Percentiles rank a stretch among this genome's conserved stretches.
Evolutionary conservation across 2,329 filamentous ascomycete genomes (phyloP).

Genomic region (Daldinia eschscholtzii): DNA sequence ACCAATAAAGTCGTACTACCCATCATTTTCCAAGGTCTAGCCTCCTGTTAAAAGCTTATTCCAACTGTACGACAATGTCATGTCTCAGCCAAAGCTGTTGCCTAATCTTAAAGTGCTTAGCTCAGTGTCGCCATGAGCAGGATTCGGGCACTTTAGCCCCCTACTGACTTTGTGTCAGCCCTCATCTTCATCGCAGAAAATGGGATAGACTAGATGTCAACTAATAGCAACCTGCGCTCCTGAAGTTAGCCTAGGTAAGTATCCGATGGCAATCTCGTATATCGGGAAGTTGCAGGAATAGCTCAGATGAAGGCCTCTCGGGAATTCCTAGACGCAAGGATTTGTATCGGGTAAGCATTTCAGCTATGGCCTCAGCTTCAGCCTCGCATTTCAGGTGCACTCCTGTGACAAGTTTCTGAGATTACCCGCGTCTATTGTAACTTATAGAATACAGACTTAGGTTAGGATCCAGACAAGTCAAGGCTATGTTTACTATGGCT

Average conservation of each 20-base stretch:
- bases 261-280: not conserved
- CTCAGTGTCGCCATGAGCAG: not conserved
- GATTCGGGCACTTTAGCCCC: not conserved
- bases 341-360: slow-evolving; percentile 14
- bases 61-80: not conserved
- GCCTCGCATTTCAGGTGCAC: slow-evolving; percentile 8
- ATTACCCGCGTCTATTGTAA: not conserved
- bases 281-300: not conserved
- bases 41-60: not conserved
- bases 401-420: no score
- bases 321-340: slow-evolving; percentile 3
- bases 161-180: not conserved
- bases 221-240: not conserved
- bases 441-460: not conserved
- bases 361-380: slow-evolving; percentile 10
- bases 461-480: not conserved
- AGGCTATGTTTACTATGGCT: not conserved
- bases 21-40: not conserved
- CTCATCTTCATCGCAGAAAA: not conserved
- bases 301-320: not conserved
- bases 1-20: not conserved
- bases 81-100: not conserved
- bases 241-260: not conserved
- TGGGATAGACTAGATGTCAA: not conserved
- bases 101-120: not conserved